Percentiles rank a stretch among this genome's conserved stretches.
These are phyloP conservation scores for Rhodosporidiobolus odoratus DNA, from an alignment of 768 basidiomycete species.

Conservation along the genomic window DNA sequence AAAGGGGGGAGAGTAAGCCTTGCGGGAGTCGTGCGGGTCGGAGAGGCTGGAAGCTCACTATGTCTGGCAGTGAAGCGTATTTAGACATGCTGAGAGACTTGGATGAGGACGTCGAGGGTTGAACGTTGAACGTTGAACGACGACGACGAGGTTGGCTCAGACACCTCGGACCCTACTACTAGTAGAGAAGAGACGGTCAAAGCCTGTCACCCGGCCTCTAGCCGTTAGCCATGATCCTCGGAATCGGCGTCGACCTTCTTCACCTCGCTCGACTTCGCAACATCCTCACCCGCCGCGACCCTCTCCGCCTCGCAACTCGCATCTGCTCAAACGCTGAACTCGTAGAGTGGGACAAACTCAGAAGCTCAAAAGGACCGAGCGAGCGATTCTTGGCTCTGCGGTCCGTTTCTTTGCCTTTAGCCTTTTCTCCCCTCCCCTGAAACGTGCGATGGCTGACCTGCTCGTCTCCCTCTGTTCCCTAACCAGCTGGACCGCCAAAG, in stretches of 20 bases:
- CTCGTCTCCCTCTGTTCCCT: neutral
- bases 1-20: slow-evolving; percentile 16
- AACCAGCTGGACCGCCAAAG: slow-evolving; percentile 72
- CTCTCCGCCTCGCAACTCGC: slow-evolving; percentile 55
- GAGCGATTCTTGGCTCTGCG: slow-evolving; percentile 65
- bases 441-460: too few relatives aligned
- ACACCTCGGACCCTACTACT: neutral
- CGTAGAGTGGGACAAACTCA: slow-evolving; percentile 48
- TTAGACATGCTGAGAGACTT: slow-evolving; percentile 53
- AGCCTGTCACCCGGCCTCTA: too few relatives aligned
- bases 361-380: neutral
- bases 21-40: neutral
- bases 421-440: slow-evolving; percentile 9
- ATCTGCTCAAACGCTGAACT: slow-evolving; percentile 59
- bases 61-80: slow-evolving; percentile 85
- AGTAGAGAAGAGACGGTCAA: too few relatives aligned
- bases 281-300: slow-evolving; percentile 54
- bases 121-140: neutral
- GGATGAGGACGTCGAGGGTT: neutral
- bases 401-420: slow-evolving; percentile 49
- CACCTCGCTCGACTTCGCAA: slow-evolving; percentile 61
- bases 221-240: slow-evolving; percentile 56
- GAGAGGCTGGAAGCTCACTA: slow-evolving; percentile 56
- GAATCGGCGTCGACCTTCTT: slow-evolving; percentile 71
- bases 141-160: too few relatives aligned